Percentiles rank a stretch among this genome's conserved stretches.
These are phyloP conservation scores for Cymodocea nodosa DNA, from an alignment of 116 monocot species.

Conservation along the genomic window DNA sequence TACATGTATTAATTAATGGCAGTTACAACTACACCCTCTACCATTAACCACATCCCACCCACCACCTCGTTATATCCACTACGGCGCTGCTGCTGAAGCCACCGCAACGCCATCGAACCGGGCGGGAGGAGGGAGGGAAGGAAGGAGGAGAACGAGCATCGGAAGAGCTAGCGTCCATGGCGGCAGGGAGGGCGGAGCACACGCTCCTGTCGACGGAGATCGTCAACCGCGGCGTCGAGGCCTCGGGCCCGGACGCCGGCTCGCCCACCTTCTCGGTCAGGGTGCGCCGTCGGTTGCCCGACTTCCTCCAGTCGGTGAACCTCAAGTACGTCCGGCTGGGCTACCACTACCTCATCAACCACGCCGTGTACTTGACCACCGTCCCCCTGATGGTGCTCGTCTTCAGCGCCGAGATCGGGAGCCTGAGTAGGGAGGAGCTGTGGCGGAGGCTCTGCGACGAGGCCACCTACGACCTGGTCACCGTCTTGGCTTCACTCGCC, in stretches of 20 bases:
- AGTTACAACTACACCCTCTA: neutral
- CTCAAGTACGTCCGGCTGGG: slow-evolving; percentile 27
- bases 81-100: too few relatives aligned
- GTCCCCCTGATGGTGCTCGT: slow-evolving; percentile 56
- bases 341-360: slow-evolving; percentile 28
- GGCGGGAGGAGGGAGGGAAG: too few relatives aligned
- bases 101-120: neutral
- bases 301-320: slow-evolving; percentile 26
- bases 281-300: slow-evolving; percentile 15
- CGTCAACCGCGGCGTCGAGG: slow-evolving; percentile 8
- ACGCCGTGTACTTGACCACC: slow-evolving; percentile 14
- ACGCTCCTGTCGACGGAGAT: slow-evolving; percentile 19
- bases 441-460: slow-evolving; percentile 76
- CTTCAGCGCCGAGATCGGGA: slow-evolving; percentile 80
- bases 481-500: slow-evolving; percentile 40
- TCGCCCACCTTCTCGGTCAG: slow-evolving; percentile 16
- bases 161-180: neutral
- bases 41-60: slow-evolving; percentile 2
- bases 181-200: slow-evolving; percentile 7
- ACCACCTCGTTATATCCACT: neutral
- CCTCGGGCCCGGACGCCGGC: slow-evolving; percentile 11
- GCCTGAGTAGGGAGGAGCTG: slow-evolving; percentile 57
- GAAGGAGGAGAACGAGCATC: neutral
- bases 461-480: slow-evolving; percentile 64
- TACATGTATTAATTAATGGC: neutral